These are phyloP conservation scores for Penicillium canescens DNA, from an alignment of 495 filamentous ascomycete genomes.

Conservation along the genomic window DNA sequence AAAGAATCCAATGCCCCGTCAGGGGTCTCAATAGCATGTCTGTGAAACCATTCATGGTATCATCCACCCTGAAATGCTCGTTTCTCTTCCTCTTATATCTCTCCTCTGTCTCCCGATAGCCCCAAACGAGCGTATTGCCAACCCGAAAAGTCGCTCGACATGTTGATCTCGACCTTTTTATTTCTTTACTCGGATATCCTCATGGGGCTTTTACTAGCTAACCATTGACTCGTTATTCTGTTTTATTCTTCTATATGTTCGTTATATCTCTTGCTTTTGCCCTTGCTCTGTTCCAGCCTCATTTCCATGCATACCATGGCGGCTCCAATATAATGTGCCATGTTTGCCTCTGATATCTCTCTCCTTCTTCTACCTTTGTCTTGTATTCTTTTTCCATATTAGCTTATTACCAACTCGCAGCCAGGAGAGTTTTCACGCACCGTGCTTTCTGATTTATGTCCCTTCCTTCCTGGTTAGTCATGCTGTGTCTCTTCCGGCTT, in stretches of 20 bases:
- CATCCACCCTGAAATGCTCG: not conserved
- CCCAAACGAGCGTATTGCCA: not conserved
- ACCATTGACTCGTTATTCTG: not conserved
- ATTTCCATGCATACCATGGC: conserved; percentile 25
- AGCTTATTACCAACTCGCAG: conserved; percentile 1
- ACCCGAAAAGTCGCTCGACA: not conserved
- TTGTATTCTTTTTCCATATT: conserved; percentile 10
- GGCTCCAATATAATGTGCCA: conserved; percentile 8
- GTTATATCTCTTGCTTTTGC: conserved; percentile 9
- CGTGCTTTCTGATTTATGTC: not conserved
- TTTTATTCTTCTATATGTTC: not conserved
- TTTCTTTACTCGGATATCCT: conserved; percentile 1
- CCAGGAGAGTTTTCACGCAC: conserved; percentile 9
- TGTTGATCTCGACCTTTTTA: not conserved
- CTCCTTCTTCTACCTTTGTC: conserved; percentile 9
- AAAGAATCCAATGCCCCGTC: not conserved
- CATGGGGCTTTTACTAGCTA: not conserved
- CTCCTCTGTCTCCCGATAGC: conserved; percentile 1
- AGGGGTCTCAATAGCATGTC: conserved; percentile 4
- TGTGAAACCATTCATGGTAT: not conserved
- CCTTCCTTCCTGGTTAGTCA: not conserved
- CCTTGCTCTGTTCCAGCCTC: conserved; percentile 8
- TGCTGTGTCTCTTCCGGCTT: not conserved
- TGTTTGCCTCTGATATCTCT: conserved; percentile 1
- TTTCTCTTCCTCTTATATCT: not conserved